phyloP scores from a whole-genome alignment of 352 stramenopile genomes.

The Thraustochytrium striatum region DNA sequence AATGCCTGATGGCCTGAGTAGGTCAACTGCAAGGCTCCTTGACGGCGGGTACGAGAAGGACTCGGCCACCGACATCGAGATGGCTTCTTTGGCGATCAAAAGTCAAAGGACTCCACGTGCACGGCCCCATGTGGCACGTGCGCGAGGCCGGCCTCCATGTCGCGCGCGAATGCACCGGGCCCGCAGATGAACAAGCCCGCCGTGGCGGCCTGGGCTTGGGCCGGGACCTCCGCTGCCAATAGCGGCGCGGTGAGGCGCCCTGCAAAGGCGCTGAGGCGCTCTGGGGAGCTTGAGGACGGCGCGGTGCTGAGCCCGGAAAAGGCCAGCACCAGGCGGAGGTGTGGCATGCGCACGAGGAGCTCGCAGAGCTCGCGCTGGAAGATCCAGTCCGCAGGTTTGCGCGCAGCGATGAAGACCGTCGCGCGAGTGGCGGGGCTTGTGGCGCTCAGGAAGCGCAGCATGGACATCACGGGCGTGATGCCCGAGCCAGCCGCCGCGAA shows the following conservation, averaged over 20 bases:
- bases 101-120: too few relatives aligned
- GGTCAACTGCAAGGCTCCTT: too few relatives aligned
- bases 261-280: not conserved
- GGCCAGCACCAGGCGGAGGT: not conserved
- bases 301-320: not conserved
- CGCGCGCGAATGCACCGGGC: not conserved
- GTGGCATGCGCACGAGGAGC: slow-evolving; percentile 4
- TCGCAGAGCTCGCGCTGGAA: slow-evolving; percentile 17
- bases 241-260: not conserved
- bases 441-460: not conserved
- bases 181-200: not conserved
- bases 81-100: too few relatives aligned
- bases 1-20: too few relatives aligned
- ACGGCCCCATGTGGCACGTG: too few relatives aligned
- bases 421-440: not conserved
- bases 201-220: not conserved
- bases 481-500: not conserved
- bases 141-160: too few relatives aligned
- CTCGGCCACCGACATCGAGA: too few relatives aligned
- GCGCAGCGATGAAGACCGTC: not conserved
- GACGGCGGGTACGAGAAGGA: too few relatives aligned
- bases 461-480: slow-evolving; percentile 11
- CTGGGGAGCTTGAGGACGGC: not conserved
- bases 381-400: not conserved
- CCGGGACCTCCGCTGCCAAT: not conserved